These are phyloP conservation scores for Hanseniaspora singularis DNA, from an alignment of 805 yeast genomes.

Conservation along the genomic window DNA sequence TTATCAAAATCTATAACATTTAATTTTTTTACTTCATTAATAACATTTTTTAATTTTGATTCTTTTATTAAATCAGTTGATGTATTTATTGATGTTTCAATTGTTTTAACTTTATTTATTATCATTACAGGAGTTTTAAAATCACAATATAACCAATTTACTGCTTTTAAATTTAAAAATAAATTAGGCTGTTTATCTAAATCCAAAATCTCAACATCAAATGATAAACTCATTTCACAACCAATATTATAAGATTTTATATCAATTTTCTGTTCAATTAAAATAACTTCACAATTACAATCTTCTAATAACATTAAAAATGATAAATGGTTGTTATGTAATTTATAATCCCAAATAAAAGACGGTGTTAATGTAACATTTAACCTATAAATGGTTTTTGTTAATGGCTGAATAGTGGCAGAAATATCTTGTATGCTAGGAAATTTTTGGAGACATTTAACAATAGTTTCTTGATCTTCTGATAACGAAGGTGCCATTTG, in stretches of 20 bases:
- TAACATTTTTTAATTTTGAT: slow-evolving; percentile 14
- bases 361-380: slow-evolving; percentile 56
- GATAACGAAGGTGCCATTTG: slow-evolving; percentile 2
- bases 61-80: slow-evolving; percentile 50
- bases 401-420: slow-evolving; percentile 63
- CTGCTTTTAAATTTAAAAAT: slow-evolving; percentile 62
- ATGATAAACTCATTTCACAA: slow-evolving; percentile 47
- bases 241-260: slow-evolving; percentile 41
- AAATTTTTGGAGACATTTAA: slow-evolving; percentile 36
- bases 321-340: slow-evolving; percentile 55
- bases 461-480: background rate
- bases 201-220: slow-evolving; percentile 37
- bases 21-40: slow-evolving; percentile 32
- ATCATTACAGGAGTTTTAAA: slow-evolving; percentile 49
- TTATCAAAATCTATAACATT: slow-evolving; percentile 33
- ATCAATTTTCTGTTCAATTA: slow-evolving; percentile 45
- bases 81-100: slow-evolving; percentile 53
- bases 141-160: slow-evolving; percentile 74
- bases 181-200: slow-evolving; percentile 51
- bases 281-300: slow-evolving; percentile 62
- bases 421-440: slow-evolving; percentile 49
- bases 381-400: slow-evolving; percentile 53
- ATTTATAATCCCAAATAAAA: slow-evolving; percentile 62
- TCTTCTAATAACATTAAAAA: slow-evolving; percentile 71
- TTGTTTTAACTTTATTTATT: slow-evolving; percentile 22